Evolutionary conservation across 441 rosid genomes (phyloP).

Genomic region (Corymbia calophylla): DNA sequence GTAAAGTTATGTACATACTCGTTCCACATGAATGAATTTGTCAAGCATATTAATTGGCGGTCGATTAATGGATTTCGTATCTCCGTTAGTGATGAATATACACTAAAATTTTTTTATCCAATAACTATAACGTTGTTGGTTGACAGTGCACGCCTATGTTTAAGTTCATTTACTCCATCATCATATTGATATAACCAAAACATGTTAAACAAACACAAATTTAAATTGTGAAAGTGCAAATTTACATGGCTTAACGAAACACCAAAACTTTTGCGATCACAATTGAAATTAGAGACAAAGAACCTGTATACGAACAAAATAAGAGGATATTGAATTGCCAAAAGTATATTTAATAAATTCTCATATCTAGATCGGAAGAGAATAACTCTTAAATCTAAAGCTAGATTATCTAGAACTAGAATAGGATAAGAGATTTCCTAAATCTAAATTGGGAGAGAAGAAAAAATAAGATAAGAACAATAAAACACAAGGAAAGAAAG

Average conservation of each 20-base stretch:
- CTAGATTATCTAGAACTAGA: no score
- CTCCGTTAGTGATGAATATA: no score
- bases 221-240: background rate
- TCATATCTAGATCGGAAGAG: background rate
- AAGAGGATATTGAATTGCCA: background rate
- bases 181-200: no score
- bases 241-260: background rate
- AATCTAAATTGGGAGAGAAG: background rate
- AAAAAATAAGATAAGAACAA: background rate
- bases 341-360: background rate
- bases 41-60: background rate
- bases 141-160: no score
- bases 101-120: no score
- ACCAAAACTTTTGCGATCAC: background rate
- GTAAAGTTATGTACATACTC: background rate
- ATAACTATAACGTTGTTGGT: background rate
- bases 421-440: background rate
- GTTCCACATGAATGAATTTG: fast-evolving
- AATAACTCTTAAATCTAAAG: background rate
- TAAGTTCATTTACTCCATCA: background rate
- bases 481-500: background rate
- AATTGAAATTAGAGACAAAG: background rate
- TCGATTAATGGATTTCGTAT: no score
- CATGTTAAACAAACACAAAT: background rate
- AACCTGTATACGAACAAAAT: no score